Evolutionary conservation across 208 protist genomes (phyloP).

Genomic region (Trypanosoma melophagium): DNA sequence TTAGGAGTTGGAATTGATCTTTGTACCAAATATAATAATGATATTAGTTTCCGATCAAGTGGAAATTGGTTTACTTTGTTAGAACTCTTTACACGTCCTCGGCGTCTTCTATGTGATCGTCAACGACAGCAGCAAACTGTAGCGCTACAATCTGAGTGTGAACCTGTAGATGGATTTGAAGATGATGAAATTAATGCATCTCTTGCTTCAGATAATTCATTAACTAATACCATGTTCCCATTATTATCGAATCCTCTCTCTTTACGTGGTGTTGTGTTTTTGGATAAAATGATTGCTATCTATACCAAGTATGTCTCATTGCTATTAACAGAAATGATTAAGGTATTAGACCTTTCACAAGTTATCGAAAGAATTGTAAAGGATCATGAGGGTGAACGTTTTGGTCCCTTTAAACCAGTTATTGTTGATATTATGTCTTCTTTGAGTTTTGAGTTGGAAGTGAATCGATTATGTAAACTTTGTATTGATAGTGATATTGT

Average conservation of each 20-base stretch:
- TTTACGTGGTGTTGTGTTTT: slow-evolving; percentile 9
- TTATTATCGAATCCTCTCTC: slow-evolving; percentile 24
- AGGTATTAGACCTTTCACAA: slow-evolving; percentile 44
- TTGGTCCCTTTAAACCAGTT: slow-evolving; percentile 61
- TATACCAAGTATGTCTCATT: slow-evolving; percentile 57
- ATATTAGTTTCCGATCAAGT: slow-evolving; percentile 4
- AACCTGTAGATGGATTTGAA: slow-evolving; percentile 22
- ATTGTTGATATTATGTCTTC: slow-evolving; percentile 58
- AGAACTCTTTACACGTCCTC: slow-evolving; percentile 56
- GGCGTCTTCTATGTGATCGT: slow-evolving; percentile 42
- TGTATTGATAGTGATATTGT: slow-evolving; percentile 54
- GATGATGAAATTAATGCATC: slow-evolving; percentile 27
- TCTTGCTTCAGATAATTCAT: neutral
- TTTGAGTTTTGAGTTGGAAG: slow-evolving; percentile 60
- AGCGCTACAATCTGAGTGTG: slow-evolving; percentile 1
- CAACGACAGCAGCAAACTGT: slow-evolving; percentile 21
- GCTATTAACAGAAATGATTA: slow-evolving; percentile 54
- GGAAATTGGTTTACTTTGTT: slow-evolving; percentile 62
- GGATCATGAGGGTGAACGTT: slow-evolving; percentile 51
- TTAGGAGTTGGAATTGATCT: slow-evolving; percentile 46
- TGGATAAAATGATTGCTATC: slow-evolving; percentile 45
- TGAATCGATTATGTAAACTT: slow-evolving; percentile 45
- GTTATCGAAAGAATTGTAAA: slow-evolving; percentile 53
- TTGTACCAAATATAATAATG: slow-evolving; percentile 40
- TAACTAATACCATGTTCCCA: slow-evolving; percentile 11